phyloP scores from a whole-genome alignment of 495 filamentous ascomycete genomes.

The Penicillium cataractarum region DNA sequence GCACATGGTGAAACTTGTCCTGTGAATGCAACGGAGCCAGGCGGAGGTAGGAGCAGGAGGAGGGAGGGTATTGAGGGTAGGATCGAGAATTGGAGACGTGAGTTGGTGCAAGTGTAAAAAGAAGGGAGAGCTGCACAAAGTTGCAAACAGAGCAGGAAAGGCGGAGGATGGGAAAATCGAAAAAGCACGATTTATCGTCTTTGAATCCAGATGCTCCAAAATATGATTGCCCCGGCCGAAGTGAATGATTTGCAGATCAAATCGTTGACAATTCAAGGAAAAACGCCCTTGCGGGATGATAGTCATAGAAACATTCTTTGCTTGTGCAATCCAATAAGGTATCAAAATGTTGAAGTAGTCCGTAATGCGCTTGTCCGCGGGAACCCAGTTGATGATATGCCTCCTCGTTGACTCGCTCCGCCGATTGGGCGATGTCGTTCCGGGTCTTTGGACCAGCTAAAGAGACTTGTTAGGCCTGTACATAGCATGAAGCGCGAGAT shows the following conservation, averaged over 20 bases:
- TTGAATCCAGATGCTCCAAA: slow-evolving; percentile 28
- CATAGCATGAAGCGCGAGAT: not conserved
- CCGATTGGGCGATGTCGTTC: slow-evolving; percentile 28
- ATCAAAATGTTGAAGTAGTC: slow-evolving; percentile 42
- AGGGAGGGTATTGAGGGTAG: not conserved
- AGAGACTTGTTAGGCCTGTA: slow-evolving; percentile 25
- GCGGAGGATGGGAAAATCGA: not conserved
- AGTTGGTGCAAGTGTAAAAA: not conserved
- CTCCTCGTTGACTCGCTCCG: slow-evolving; percentile 29
- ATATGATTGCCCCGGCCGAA: slow-evolving; percentile 18
- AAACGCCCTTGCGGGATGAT: slow-evolving; percentile 6
- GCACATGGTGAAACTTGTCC: not conserved
- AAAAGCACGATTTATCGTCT: slow-evolving; percentile 22
- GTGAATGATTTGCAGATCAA: slow-evolving; percentile 6
- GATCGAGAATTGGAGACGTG: not conserved
- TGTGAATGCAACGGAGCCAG: slow-evolving; percentile 1
- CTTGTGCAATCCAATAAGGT: slow-evolving; percentile 1
- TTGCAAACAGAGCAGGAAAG: not conserved
- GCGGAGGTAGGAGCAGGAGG: not conserved
- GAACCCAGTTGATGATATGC: slow-evolving; percentile 37
- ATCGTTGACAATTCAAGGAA: slow-evolving; percentile 8
- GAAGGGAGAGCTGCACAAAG: slow-evolving; percentile 6
- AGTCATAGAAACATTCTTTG: slow-evolving; percentile 13
- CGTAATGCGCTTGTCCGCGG: slow-evolving; percentile 49
- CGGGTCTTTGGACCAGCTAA: slow-evolving; percentile 46